phyloP scores from a whole-genome alignment of 441 rosid species.

The Brassica balearica region DNA sequence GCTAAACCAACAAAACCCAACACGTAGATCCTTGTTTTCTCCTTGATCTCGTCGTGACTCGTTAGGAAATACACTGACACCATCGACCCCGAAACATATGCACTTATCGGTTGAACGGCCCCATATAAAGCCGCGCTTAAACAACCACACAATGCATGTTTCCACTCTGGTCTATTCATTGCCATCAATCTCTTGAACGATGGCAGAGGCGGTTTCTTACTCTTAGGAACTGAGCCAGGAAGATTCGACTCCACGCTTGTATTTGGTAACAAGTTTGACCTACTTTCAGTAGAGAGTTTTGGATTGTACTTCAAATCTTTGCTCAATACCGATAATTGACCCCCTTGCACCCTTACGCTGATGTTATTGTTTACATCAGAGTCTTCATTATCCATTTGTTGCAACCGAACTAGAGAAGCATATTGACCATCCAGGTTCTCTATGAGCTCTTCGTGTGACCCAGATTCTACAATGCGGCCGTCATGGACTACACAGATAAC shows the following conservation, averaged over 20 bases:
- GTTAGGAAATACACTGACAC: conserved; percentile 46
- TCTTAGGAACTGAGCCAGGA: neutral
- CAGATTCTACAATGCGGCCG: conserved; percentile 60
- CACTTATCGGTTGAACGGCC: too few relatives aligned
- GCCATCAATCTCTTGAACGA: too few relatives aligned
- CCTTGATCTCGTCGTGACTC: conserved; percentile 57
- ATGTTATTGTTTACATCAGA: conserved; percentile 8
- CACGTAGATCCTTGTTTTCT: conserved; percentile 53
- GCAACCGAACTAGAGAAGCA: conserved; percentile 58
- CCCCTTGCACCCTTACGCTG: neutral
- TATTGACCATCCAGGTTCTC: conserved; percentile 54
- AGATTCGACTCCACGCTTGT: conserved; percentile 5
- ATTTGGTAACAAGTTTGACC: conserved; percentile 44
- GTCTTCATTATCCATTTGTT: conserved; percentile 46
- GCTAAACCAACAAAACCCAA: conserved; percentile 60
- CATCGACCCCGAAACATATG: too few relatives aligned
- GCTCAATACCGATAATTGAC: conserved; percentile 19
- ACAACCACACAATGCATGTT: too few relatives aligned
- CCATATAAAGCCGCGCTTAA: too few relatives aligned
- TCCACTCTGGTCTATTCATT: too few relatives aligned
- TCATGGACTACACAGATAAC: conserved; percentile 28
- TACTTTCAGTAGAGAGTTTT: conserved; percentile 46
- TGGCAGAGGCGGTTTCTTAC: too few relatives aligned
- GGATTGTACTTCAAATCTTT: conserved; percentile 47
- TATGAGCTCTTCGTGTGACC: conserved; percentile 65